phyloP scores from a whole-genome alignment of 2,329 filamentous ascomycete species.

The Penicillium glabrum region DNA sequence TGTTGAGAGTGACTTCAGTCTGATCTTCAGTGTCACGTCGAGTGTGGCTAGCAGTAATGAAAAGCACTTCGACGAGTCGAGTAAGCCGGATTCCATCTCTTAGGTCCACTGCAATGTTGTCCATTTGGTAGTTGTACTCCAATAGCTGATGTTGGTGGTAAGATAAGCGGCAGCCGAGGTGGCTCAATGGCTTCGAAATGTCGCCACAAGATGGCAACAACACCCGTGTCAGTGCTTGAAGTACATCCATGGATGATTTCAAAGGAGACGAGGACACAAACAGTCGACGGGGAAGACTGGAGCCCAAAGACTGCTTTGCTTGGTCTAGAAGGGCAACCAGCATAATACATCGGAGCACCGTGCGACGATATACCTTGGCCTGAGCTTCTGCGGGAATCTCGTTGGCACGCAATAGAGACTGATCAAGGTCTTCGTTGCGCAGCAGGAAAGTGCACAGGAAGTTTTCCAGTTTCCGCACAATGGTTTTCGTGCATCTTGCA shows the following conservation, averaged over 20 bases:
- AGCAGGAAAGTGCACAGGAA: constrained; percentile 61
- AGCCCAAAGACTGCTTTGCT: constrained; percentile 42
- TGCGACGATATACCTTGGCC: constrained; percentile 55
- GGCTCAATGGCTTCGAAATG: constrained; percentile 54
- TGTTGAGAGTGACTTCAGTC: constrained; percentile 48
- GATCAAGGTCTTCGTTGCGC: constrained; percentile 55
- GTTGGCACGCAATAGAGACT: constrained; percentile 13
- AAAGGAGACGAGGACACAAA: constrained; percentile 53
- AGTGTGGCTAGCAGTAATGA: constrained; percentile 43
- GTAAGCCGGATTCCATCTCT: constrained; percentile 62
- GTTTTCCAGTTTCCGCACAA: constrained; percentile 45
- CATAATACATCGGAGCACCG: constrained; percentile 59
- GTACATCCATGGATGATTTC: constrained; percentile 57
- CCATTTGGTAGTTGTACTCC: constrained; percentile 59
- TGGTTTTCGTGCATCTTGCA: constrained; percentile 20
- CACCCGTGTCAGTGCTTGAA: constrained; percentile 53
- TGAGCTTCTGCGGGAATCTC: constrained; percentile 43
- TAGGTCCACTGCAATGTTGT: constrained; percentile 62
- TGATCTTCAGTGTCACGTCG: constrained; percentile 36
- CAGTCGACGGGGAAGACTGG: constrained; percentile 41
- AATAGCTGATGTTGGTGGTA: constrained; percentile 58
- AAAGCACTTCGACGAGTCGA: constrained; percentile 58
- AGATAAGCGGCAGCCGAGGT: constrained; percentile 57
- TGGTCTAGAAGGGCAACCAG: constrained; percentile 61
- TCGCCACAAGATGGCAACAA: constrained; percentile 61